phyloP scores from a whole-genome alignment of 768 basidiomycete genomes.

The Agrocybe pediades region DNA sequence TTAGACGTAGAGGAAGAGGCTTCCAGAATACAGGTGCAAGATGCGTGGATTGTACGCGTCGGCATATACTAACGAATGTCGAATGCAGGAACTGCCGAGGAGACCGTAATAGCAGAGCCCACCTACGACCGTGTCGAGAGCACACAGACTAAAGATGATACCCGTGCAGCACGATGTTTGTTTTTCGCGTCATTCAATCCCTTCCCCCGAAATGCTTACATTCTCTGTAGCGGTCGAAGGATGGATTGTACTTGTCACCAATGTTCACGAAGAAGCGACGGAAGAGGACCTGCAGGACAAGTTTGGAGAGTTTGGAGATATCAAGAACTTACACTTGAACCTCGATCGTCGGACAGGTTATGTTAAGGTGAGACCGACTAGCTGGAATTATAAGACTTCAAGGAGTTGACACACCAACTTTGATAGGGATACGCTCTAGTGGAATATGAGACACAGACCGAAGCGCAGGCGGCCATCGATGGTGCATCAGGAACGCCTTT shows the following conservation, averaged over 20 bases:
- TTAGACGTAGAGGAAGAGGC: conserved; percentile 81
- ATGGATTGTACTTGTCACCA: conserved; percentile 97
- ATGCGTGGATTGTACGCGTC: neutral
- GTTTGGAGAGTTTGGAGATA: conserved; percentile 95
- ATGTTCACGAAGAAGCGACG: conserved; percentile 96
- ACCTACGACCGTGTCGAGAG: conserved; percentile 84
- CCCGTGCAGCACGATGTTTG: conserved; percentile 85
- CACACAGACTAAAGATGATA: conserved; percentile 67
- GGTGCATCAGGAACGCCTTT: conserved; percentile 82
- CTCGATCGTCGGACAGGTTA: conserved; percentile 97
- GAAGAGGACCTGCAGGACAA: conserved; percentile 97
- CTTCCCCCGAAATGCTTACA: conserved; percentile 1
- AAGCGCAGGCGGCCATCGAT: conserved; percentile 93
- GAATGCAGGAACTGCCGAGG: conserved; percentile 61
- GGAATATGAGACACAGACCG: conserved; percentile 94
- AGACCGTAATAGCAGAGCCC: conserved; percentile 58
- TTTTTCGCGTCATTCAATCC: conserved; percentile 19
- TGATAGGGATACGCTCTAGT: conserved; percentile 95
- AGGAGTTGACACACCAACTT: neutral
- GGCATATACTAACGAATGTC: conserved; percentile 1
- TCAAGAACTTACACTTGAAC: conserved; percentile 97
- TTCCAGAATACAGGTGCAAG: conserved; percentile 71
- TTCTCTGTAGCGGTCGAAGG: conserved; percentile 84
- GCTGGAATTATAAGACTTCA: neutral
- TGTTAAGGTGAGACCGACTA: conserved; percentile 78